Percentiles rank a stretch among this genome's conserved stretches.
Evolutionary conservation across 2,329 filamentous ascomycete species (phyloP).

Genomic region (Xylaria sp.): DNA sequence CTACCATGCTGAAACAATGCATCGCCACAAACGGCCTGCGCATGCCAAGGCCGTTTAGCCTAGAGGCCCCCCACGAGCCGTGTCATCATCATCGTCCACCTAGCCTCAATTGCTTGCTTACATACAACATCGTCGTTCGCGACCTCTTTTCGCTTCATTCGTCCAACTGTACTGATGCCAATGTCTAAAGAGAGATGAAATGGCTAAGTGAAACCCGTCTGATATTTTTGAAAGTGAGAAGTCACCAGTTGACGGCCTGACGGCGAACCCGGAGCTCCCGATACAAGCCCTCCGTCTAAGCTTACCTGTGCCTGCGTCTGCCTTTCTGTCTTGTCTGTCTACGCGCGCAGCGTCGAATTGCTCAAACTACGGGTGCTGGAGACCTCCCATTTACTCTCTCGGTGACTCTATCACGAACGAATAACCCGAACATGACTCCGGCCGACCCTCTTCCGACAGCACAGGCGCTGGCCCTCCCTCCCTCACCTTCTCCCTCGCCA

Average conservation of each 20-base stretch:
- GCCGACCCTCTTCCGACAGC: constrained; percentile 58
- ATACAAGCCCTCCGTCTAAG: background rate
- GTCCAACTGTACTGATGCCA: background rate
- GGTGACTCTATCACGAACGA: background rate
- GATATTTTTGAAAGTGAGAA: background rate
- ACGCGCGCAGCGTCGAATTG: background rate
- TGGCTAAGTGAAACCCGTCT: constrained; percentile 14
- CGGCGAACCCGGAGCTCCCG: constrained; percentile 23
- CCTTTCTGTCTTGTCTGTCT: background rate
- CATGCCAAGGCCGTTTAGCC: background rate
- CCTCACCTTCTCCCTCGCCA: constrained; percentile 42
- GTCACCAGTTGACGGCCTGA: constrained; percentile 1
- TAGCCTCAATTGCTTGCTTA: too few relatives aligned
- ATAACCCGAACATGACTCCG: constrained; percentile 48
- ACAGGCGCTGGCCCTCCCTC: constrained; percentile 54
- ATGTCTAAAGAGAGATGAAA: constrained; percentile 1
- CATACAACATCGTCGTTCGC: background rate
- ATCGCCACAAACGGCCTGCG: constrained; percentile 10
- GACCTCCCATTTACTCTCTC: background rate
- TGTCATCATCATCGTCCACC: constrained; percentile 12
- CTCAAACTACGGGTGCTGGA: background rate
- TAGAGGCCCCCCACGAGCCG: background rate
- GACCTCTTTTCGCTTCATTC: background rate
- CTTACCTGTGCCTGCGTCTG: background rate
- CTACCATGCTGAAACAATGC: background rate